These are phyloP conservation scores for Ammopiptanthus mongolicus DNA, from an alignment of 306 rosid species.

Conservation along the genomic window DNA sequence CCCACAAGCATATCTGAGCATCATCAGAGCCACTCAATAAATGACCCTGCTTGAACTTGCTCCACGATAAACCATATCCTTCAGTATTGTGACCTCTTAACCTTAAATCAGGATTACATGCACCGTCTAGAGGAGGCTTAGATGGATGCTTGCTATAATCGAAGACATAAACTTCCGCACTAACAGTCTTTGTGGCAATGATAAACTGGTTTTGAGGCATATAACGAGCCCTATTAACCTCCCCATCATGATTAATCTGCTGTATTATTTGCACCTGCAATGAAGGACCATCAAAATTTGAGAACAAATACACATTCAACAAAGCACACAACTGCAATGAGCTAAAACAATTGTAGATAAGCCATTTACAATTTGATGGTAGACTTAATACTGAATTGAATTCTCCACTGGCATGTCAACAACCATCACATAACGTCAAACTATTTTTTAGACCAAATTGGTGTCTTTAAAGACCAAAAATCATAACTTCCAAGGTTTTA, in stretches of 20 bases:
- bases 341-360: background rate
- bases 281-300: background rate
- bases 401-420: background rate
- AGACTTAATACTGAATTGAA: background rate
- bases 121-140: slow-evolving; percentile 94
- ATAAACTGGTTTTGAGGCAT: slow-evolving; percentile 91
- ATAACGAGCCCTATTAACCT: slow-evolving; percentile 91
- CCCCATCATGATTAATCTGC: slow-evolving; percentile 96
- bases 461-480: background rate
- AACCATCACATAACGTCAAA: background rate
- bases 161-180: slow-evolving; percentile 92
- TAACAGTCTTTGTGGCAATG: slow-evolving; percentile 88
- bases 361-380: background rate
- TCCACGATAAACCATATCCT: slow-evolving; percentile 98
- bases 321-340: background rate
- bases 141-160: slow-evolving; percentile 97
- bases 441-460: no score
- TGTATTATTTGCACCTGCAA: slow-evolving; percentile 87
- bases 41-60: slow-evolving; percentile 88
- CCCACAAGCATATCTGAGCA: slow-evolving; percentile 99
- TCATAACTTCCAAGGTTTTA: no score
- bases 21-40: slow-evolving; percentile 97
- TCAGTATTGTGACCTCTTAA: slow-evolving; percentile 90
- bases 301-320: background rate
- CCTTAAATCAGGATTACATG: slow-evolving; percentile 89